Evolutionary conservation across 1,284 basidiomycete species (phyloP), one percentile per base, ranked within the genome.

Genomic region (Trametes hirsuta): DNA sequence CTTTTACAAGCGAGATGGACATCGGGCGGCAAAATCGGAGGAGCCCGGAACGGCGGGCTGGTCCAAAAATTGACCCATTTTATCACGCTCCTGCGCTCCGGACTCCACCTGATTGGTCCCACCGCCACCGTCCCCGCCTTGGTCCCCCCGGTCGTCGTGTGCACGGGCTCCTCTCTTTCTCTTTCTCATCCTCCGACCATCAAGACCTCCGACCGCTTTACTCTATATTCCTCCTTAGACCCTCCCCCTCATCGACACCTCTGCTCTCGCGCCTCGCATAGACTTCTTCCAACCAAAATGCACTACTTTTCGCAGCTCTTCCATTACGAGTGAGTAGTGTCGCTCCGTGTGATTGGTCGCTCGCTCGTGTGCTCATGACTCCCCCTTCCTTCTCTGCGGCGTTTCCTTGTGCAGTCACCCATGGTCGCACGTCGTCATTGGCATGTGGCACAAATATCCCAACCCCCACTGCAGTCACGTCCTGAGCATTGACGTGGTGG

Each of bases 391-490:
- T 34, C 47, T 39, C 18, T 18, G 24, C 40, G 53, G 48, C 36
- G 46, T 48, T 44, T 10, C 14, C 12, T n/a, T 42, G 18, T 58
- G n/a, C 59, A 95, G 94, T 66, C 92, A 94, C 71, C 83, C 92
- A 56, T 94, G 93, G 84, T 84, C 88, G 50, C 93, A 94, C 78
- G 91, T 94, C 67, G 85, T 94, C 66, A 88, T 90, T 72, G 90
- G 90, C 68, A 91, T 96, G 81, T 94, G 93, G 88, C 90, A 93
- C 69, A 98, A 98, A 81, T 98, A 98, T 75, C 95, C 95, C 48
- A 97, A 97, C 74, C 91, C 94, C 47, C 89, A 91, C 70, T 94
- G 95, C 71, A 86, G 91, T 8, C 95, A 98, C 75, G 96, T 98
- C 66, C 82, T 93, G 67, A 93, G 91, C 63, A 87, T 98, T 69